These are phyloP conservation scores for Podila horticola DNA, from an alignment of 192 early-diverging fungal genomes.

Conservation along the genomic window DNA sequence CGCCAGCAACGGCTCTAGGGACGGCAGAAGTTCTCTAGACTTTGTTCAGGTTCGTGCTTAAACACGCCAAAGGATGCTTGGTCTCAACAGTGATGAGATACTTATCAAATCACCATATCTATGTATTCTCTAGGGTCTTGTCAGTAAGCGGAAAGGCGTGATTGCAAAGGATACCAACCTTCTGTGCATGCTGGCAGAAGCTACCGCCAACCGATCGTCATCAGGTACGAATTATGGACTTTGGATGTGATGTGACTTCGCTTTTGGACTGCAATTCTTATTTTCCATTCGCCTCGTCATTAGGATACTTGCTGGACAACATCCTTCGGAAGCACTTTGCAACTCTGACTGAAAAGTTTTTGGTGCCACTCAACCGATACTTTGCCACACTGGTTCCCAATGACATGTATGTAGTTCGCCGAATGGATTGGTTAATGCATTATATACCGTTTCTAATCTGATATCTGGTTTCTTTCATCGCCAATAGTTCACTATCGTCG, in stretches of 20 bases:
- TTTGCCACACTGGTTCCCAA: constrained; percentile 88
- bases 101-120: background rate
- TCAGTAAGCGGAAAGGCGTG: constrained; percentile 80
- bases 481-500: constrained; percentile 23
- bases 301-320: constrained; percentile 88
- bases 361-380: constrained; percentile 95
- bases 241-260: too few relatives aligned
- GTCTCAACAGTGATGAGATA: background rate
- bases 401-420: constrained; percentile 53
- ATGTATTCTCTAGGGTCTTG: constrained; percentile 52
- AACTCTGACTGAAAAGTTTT: constrained; percentile 92
- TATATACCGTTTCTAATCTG: background rate
- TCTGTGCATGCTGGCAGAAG: constrained; percentile 79
- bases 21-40: constrained; percentile 52
- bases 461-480: background rate
- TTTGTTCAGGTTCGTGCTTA: constrained; percentile 53
- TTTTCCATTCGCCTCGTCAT: background rate
- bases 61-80: background rate
- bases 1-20: constrained; percentile 7
- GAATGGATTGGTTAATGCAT: background rate
- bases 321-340: constrained; percentile 91
- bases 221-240: constrained; percentile 51
- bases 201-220: constrained; percentile 75
- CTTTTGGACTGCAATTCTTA: constrained; percentile 1
- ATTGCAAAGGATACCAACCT: constrained; percentile 86